phyloP scores from a whole-genome alignment of 2,329 filamentous ascomycete species.

The Fusarium stilboides region DNA sequence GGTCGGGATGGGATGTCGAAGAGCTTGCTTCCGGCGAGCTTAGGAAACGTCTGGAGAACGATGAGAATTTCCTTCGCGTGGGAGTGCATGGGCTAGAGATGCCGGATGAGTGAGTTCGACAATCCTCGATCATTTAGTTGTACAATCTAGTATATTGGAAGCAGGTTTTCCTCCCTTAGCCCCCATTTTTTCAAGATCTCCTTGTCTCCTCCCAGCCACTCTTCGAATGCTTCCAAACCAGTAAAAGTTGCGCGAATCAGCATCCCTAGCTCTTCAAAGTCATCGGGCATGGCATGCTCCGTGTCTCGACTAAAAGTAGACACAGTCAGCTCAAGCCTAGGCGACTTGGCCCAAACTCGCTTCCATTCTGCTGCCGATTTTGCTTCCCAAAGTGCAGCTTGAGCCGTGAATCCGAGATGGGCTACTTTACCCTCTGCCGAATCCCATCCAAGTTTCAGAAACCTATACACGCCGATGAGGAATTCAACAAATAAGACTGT shows the following conservation, averaged over 20 bases:
- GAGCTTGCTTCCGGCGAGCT: slow-evolving; percentile 5
- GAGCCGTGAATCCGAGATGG: slow-evolving; percentile 18
- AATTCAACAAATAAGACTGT: slow-evolving; percentile 17
- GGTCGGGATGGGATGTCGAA: slow-evolving; percentile 11
- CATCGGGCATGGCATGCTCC: background rate
- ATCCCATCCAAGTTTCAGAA: slow-evolving; percentile 18
- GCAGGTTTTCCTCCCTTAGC: background rate
- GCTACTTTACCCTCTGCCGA: background rate
- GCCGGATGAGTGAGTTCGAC: background rate
- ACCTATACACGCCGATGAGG: slow-evolving; percentile 6
- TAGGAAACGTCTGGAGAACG: background rate
- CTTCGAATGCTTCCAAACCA: slow-evolving; percentile 18
- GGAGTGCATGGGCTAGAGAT: slow-evolving; percentile 6
- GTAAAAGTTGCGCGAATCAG: slow-evolving; percentile 1
- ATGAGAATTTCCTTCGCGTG: slow-evolving; percentile 7
- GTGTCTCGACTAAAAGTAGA: slow-evolving; percentile 8
- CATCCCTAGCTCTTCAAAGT: slow-evolving; percentile 15
- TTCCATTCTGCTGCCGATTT: slow-evolving; percentile 19
- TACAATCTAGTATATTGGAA: background rate
- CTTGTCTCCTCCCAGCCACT: slow-evolving; percentile 14
- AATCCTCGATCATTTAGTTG: background rate
- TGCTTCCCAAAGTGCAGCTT: slow-evolving; percentile 16
- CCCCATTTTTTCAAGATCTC: slow-evolving; percentile 15
- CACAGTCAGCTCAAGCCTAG: slow-evolving; percentile 8
- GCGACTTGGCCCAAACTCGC: background rate